A percentile compares a stretch with the other conserved stretches of the same genome.
phyloP scores from a whole-genome alignment of 2,329 filamentous ascomycete genomes.

The Chaetomium olivaceum region DNA sequence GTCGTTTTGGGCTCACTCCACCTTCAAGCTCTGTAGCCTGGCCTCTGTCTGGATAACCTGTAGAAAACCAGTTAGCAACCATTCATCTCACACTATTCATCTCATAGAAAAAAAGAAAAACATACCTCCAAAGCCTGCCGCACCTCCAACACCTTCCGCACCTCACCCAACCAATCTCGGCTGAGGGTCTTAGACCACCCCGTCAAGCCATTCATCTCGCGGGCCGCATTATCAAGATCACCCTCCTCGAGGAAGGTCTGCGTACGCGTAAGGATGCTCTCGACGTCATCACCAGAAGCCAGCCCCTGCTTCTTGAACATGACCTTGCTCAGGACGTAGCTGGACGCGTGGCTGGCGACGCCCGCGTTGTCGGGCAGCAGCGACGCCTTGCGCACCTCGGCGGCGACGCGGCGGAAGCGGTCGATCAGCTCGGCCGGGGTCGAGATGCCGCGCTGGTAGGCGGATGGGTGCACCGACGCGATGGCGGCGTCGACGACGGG shows the following conservation, averaged over 20 bases:
- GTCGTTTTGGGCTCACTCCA: conserved; percentile 58
- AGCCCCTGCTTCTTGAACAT: conserved; percentile 94
- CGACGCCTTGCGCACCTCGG: conserved; percentile 90
- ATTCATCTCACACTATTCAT: not conserved
- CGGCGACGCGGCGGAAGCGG: conserved; percentile 88
- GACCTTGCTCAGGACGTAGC: conserved; percentile 85
- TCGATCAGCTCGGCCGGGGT: conserved; percentile 85
- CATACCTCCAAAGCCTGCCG: conserved; percentile 93
- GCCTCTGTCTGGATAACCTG: conserved; percentile 90
- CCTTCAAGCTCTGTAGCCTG: conserved; percentile 79
- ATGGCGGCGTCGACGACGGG: conserved; percentile 90
- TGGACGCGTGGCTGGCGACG: conserved; percentile 90
- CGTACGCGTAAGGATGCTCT: conserved; percentile 86
- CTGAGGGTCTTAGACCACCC: conserved; percentile 96
- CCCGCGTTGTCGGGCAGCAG: conserved; percentile 91
- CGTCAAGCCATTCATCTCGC: conserved; percentile 90
- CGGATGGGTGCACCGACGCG: conserved; percentile 88
- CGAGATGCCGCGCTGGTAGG: conserved; percentile 90
- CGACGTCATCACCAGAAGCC: conserved; percentile 82
- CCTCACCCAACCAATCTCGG: conserved; percentile 90
- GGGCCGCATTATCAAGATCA: conserved; percentile 82
- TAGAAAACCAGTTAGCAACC: conserved; percentile 32
- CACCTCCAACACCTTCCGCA: conserved; percentile 89
- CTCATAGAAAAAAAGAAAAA: conserved; percentile 33
- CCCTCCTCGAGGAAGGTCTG: conserved; percentile 92